Evolutionary conservation across 306 rosid species (phyloP).

Genomic region (Pyrus bretschneideri): DNA sequence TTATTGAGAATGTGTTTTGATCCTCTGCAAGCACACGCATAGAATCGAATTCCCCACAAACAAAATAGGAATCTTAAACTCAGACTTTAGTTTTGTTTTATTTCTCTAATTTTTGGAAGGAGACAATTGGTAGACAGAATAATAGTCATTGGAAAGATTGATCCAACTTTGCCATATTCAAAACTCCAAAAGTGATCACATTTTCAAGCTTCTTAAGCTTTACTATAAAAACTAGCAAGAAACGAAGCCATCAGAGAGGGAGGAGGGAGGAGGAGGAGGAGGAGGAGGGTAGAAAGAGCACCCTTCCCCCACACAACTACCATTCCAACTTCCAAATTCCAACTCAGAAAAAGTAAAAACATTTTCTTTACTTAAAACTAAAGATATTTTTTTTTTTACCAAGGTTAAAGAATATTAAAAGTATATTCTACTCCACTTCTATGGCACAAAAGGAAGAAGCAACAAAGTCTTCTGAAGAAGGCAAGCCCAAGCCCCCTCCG

Average conservation of each 20-base stretch:
- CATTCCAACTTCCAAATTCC: neutral
- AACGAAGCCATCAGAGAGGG: neutral
- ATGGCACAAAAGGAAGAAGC: conserved; percentile 16
- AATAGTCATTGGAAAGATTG: neutral
- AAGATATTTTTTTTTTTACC: neutral
- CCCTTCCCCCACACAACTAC: neutral
- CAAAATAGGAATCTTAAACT: neutral
- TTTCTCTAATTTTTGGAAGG: neutral
- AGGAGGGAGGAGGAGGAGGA: no score
- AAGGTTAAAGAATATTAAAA: neutral
- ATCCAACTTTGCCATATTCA: neutral
- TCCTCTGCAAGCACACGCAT: neutral
- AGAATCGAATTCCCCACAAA: neutral
- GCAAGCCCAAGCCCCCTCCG: neutral
- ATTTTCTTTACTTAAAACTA: neutral
- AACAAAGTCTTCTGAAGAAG: conserved; percentile 11
- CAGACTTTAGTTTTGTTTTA: neutral
- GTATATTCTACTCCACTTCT: neutral
- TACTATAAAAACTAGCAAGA: neutral
- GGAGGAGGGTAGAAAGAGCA: neutral
- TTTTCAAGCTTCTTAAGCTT: neutral
- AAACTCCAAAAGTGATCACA: neutral
- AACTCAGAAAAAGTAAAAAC: neutral
- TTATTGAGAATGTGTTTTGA: no score
- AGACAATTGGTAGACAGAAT: neutral